These are phyloP conservation scores for Phytophthora pini DNA, from an alignment of 352 stramenopile genomes.

Conservation along the genomic window DNA sequence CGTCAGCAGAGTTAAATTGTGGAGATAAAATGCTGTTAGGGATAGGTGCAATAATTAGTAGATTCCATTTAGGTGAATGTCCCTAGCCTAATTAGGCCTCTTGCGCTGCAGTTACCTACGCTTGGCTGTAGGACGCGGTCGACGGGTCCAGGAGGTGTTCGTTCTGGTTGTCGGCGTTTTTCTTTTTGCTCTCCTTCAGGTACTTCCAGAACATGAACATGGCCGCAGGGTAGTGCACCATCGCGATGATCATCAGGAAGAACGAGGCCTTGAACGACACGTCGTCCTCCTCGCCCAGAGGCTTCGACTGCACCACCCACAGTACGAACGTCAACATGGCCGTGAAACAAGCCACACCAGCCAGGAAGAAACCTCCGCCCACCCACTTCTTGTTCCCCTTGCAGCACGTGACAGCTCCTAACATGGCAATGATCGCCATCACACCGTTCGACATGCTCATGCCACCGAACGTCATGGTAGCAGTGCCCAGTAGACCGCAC, in stretches of 20 bases:
- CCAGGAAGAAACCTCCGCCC: slow-evolving; percentile 26
- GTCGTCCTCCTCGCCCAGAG: slow-evolving; percentile 50
- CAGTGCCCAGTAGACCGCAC: slow-evolving; percentile 47
- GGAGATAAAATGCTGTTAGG: no score
- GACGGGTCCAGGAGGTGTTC: no score
- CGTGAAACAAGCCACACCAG: slow-evolving; percentile 13
- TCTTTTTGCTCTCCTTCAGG: neutral
- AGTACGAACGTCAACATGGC: slow-evolving; percentile 34
- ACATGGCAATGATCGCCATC: slow-evolving; percentile 55
- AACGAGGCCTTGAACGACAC: slow-evolving; percentile 42
- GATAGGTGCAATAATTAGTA: no score
- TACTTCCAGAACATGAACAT: slow-evolving; percentile 43
- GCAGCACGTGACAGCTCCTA: slow-evolving; percentile 63
- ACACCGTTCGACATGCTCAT: slow-evolving; percentile 47
- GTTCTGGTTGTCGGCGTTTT: no score
- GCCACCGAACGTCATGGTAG: slow-evolving; percentile 49
- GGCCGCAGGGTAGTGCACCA: slow-evolving; percentile 57
- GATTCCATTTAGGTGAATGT: no score
- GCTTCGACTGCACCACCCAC: slow-evolving; percentile 18
- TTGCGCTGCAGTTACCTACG: no score
- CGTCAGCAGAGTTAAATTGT: slow-evolving; percentile 8
- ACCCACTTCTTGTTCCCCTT: slow-evolving; percentile 31
- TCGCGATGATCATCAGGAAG: slow-evolving; percentile 62
- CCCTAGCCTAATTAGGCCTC: no score
- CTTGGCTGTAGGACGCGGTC: no score